Evolutionary conservation across 805 yeast species (phyloP).

Genomic region (Wickerhamiella allomyrinae): DNA sequence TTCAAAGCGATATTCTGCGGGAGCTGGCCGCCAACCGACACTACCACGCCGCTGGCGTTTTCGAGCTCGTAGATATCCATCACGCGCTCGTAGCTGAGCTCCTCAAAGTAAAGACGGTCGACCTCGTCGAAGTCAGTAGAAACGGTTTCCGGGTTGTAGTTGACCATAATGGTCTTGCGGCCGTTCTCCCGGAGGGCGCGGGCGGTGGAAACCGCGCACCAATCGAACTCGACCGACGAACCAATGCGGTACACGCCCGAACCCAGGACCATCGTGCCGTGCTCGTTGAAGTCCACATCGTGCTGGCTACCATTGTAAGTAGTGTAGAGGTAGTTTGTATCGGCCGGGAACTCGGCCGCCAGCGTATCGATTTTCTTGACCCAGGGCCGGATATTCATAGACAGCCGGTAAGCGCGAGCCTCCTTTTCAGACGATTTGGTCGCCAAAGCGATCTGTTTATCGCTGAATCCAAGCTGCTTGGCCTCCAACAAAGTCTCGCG

Average conservation of each 20-base stretch:
- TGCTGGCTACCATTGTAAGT: constrained; percentile 83
- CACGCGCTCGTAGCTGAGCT: constrained; percentile 86
- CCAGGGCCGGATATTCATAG: constrained; percentile 71
- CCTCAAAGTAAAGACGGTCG: constrained; percentile 93
- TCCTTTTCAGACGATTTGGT: constrained; percentile 62
- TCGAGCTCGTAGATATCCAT: constrained; percentile 95
- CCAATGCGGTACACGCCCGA: constrained; percentile 99
- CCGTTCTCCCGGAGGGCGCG: constrained; percentile 82
- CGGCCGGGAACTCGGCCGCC: constrained; percentile 98
- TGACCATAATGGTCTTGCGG: constrained; percentile 85
- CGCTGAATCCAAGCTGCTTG: constrained; percentile 90
- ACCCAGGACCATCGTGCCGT: constrained; percentile 89
- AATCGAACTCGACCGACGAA: constrained; percentile 94
- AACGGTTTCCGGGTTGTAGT: constrained; percentile 97
- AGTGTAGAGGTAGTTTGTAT: constrained; percentile 87
- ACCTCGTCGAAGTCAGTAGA: constrained; percentile 98
- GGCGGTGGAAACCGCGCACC: constrained; percentile 98
- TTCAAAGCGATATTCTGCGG: constrained; percentile 92
- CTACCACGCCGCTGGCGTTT: constrained; percentile 77
- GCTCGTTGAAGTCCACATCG: constrained; percentile 74
- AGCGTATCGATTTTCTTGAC: constrained; percentile 94
- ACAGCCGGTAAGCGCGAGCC: constrained; percentile 70
- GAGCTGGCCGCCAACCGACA: constrained; percentile 94
- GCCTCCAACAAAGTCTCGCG: constrained; percentile 48
- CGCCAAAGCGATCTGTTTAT: constrained; percentile 75